A percentile compares a stretch with the other conserved stretches of the same genome.
Conservation (phyloP, 768 basidiomycete genomes). For the Boletus rex-veris region DNA sequence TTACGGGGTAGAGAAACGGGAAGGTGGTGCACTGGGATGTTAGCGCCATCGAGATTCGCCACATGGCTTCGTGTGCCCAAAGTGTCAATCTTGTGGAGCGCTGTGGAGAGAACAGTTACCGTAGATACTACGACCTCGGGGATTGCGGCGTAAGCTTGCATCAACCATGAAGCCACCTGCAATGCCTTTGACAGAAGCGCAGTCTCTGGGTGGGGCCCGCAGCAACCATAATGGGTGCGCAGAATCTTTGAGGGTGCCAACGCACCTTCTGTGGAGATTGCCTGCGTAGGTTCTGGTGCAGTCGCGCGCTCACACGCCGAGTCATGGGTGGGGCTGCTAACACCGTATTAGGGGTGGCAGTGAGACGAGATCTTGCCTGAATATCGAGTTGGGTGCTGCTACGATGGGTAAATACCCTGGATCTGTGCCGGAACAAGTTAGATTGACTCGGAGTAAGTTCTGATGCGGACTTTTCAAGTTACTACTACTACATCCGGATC, state of each 20-base stretch:
- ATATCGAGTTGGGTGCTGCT: background rate
- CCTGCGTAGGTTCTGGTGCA: background rate
- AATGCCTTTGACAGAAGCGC: background rate
- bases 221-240: background rate
- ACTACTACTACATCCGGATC: constrained; percentile 8
- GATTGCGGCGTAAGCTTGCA: background rate
- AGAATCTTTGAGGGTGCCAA: background rate
- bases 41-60: background rate
- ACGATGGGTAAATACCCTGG: background rate
- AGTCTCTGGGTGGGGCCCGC: background rate
- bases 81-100: constrained; percentile 20
- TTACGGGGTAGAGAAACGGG: background rate
- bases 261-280: background rate
- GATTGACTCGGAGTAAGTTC: no score
- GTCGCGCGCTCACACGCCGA: background rate
- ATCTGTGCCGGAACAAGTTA: background rate
- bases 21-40: background rate
- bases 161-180: background rate
- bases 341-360: background rate
- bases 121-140: constrained; percentile 1
- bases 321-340: no score
- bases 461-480: background rate
- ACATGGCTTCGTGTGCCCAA: background rate
- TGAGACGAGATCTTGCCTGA: background rate
- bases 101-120: background rate